Conservation (phyloP, 106 monocot species). For the Ottelia alismoides region DNA sequence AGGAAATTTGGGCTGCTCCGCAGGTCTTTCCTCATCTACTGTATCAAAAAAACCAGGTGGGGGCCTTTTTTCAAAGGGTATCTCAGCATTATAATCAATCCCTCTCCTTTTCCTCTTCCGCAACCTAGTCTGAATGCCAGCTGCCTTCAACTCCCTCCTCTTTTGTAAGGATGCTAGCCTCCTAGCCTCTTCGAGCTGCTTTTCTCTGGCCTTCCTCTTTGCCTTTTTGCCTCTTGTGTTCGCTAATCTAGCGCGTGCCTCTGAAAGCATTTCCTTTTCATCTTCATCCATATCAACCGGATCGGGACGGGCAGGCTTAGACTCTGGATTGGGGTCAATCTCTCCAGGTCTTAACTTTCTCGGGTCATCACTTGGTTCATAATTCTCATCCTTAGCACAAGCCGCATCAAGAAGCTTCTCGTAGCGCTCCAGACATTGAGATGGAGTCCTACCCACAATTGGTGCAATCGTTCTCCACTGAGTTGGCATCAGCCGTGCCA, state of each 20-base stretch:
- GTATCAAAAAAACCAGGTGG: constrained; percentile 92
- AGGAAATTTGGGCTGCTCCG: constrained; percentile 60
- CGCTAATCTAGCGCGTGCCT: constrained; percentile 91
- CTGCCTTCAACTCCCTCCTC: constrained; percentile 92
- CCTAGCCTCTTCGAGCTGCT: constrained; percentile 97
- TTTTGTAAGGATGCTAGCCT: constrained; percentile 96
- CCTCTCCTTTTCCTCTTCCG: constrained; percentile 89
- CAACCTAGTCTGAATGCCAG: constrained; percentile 72
- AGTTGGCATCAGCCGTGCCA: constrained; percentile 98
- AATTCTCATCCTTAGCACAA: constrained; percentile 91
- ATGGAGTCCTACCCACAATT: constrained; percentile 91
- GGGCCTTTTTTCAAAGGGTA: constrained; percentile 97
- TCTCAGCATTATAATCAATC: constrained; percentile 96
- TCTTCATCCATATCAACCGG: constrained; percentile 99
- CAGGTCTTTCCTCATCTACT: constrained; percentile 56
- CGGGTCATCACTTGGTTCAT: constrained; percentile 83
- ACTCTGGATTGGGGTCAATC: constrained; percentile 97
- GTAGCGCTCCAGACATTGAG: constrained; percentile 96
- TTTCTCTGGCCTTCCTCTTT: constrained; percentile 96
- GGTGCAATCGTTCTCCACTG: constrained; percentile 99
- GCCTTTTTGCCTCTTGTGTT: constrained; percentile 97
- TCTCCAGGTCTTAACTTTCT: constrained; percentile 92
- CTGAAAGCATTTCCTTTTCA: constrained; percentile 99
- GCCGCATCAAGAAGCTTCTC: constrained; percentile 95
- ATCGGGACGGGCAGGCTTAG: constrained; percentile 94